A percentile compares a stretch with the other conserved stretches of the same genome.
These are phyloP conservation scores for Backusella australiensis DNA, from an alignment of 192 early-diverging fungal species.

Conservation along the genomic window DNA sequence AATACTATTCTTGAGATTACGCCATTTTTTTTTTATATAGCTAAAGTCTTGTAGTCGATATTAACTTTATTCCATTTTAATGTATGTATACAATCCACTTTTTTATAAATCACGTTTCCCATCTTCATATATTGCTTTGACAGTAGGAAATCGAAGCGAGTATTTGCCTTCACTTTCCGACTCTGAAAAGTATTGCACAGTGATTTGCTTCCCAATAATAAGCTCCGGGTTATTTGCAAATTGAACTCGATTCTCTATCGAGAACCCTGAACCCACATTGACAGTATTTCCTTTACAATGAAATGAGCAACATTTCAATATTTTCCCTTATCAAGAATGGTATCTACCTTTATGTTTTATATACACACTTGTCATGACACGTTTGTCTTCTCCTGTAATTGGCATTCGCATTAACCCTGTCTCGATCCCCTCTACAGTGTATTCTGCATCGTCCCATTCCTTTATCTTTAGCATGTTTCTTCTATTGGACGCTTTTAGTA, in stretches of 20 bases:
- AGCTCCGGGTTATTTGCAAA: conserved; percentile 43
- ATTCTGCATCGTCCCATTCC: conserved; percentile 53
- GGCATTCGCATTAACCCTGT: conserved; percentile 44
- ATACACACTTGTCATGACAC: conserved; percentile 42
- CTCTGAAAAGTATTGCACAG: conserved; percentile 54
- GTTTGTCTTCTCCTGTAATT: conserved; percentile 29
- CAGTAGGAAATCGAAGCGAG: conserved; percentile 50
- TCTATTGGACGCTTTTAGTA: conserved; percentile 1
- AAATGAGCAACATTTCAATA: not conserved
- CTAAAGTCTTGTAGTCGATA: too few species aligned
- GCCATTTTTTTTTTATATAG: too few species aligned
- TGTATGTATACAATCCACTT: too few species aligned
- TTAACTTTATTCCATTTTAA: too few species aligned
- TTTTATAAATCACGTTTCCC: conserved; percentile 21
- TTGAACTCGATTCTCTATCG: conserved; percentile 37
- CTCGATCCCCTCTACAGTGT: conserved; percentile 40
- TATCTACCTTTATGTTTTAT: conserved; percentile 41
- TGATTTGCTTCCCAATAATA: conserved; percentile 51
- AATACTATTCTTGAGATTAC: too few species aligned
- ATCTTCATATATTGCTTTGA: conserved; percentile 49
- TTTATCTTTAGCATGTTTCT: conserved; percentile 52
- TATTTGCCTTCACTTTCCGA: conserved; percentile 16
- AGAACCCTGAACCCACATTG: conserved; percentile 53
- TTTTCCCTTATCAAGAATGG: not conserved
- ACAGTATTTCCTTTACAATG: conserved; percentile 36